Percentiles rank a stretch among this genome's conserved stretches.
These are phyloP conservation scores for Hypoxylon sp. DNA, from an alignment of 2,329 filamentous ascomycete genomes.

Conservation along the genomic window DNA sequence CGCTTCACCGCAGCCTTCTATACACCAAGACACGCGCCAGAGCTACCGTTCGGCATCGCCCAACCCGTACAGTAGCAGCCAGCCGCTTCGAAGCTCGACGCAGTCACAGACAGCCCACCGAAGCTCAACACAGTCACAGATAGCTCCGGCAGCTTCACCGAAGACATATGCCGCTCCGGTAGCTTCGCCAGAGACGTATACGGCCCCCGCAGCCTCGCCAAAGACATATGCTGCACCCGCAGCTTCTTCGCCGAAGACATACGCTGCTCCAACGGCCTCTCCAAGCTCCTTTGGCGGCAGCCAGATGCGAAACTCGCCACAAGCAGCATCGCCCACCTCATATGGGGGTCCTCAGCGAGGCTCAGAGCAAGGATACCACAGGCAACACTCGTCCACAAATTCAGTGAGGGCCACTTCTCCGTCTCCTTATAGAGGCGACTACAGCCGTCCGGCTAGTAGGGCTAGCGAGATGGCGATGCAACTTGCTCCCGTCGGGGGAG, in stretches of 20 bases:
- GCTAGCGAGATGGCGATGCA: slow-evolving; percentile 72
- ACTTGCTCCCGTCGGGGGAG: slow-evolving; percentile 66
- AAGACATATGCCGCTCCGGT: neutral
- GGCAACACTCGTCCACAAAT: slow-evolving; percentile 60
- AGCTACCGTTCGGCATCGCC: slow-evolving; percentile 40
- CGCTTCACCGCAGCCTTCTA: slow-evolving; percentile 67
- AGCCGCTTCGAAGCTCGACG: slow-evolving; percentile 44
- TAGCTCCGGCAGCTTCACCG: slow-evolving; percentile 26
- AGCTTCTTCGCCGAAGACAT: neutral
- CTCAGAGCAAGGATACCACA: slow-evolving; percentile 60
- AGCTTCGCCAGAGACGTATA: neutral
- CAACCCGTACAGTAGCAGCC: slow-evolving; percentile 39
- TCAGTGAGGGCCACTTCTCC: slow-evolving; percentile 55
- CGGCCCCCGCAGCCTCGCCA: slow-evolving; percentile 14
- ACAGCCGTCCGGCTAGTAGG: slow-evolving; percentile 58
- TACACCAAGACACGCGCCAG: slow-evolving; percentile 56
- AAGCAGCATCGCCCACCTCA: too few species aligned
- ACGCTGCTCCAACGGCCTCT: slow-evolving; percentile 26
- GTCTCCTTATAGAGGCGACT: slow-evolving; percentile 54
- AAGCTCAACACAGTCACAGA: slow-evolving; percentile 30
- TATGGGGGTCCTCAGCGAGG: slow-evolving; percentile 54
- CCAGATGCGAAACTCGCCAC: slow-evolving; percentile 48
- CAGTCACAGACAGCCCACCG: slow-evolving; percentile 36
- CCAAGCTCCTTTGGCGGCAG: slow-evolving; percentile 37
- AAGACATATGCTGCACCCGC: slow-evolving; percentile 19